Base-by-base conservation (phyloP, 2,329 filamentous ascomycete species). In the Aureobasidium sp. region DNA sequence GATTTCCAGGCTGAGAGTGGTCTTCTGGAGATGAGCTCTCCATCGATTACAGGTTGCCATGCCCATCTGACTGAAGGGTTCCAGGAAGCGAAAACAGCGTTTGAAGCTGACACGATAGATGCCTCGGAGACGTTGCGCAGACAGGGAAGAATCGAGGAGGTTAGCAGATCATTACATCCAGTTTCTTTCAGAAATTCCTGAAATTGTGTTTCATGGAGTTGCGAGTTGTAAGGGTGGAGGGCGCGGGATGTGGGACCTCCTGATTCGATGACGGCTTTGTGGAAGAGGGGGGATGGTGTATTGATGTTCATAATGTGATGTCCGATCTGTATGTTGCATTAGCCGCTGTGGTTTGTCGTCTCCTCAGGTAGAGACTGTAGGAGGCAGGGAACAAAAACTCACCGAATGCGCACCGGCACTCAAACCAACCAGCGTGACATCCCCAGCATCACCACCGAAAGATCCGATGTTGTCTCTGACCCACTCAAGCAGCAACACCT, bases 21-120 rank as follows among this genome's bases (percentile, higher is more conserved):
- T 11, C 80, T 73, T 27, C 79, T 75, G 2, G 79, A 76, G 57
- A 89, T 83, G 15, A 85, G 70, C 13, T 81, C 78, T 4, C 80
- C 79, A 67, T 88, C 85, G 60, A 89, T 81, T 37, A 85, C 82
- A 8, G 86, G 86, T 66, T 89, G 87, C 73, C 88, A 90, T 0
- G 87, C 77, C 78, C 77, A 80, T 29, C 75, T 70, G 0, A 79
- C 67, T 9, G 74, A 77, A 0, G 76, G 73, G 37, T 78, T 78
- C 63, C 78, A 79, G 42, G 71, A 71, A 57, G 76, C 72, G 57
- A 79, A 79, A 0, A 79, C 70, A 2, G 66, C 68, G 10, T 70
- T 73, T 43, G 77, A 76, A 4, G 76, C 77, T 9, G 69, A 65
- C 7, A 70, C 72, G 13, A 80, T 68, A 0, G 60, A 64, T 0